Conservation (phyloP, 2,329 filamentous ascomycete genomes). For the Amauroascus niger region DNA sequence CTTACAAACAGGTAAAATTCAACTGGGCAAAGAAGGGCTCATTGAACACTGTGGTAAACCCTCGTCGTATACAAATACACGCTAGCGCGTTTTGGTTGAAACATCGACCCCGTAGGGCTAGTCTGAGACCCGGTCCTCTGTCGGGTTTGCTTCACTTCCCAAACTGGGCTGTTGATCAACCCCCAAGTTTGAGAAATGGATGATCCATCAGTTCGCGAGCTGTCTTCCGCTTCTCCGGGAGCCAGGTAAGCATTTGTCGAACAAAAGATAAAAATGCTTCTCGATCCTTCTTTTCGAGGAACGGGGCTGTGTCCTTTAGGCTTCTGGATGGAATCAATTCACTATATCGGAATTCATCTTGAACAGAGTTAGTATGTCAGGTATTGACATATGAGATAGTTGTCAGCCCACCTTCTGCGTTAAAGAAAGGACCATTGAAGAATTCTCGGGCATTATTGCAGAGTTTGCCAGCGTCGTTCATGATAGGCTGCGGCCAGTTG, state of each 20-base stretch:
- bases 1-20: too few species aligned
- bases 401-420: conserved; percentile 22
- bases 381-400: neutral
- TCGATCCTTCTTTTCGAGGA: conserved; percentile 25
- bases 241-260: conserved; percentile 28
- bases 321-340: conserved; percentile 20
- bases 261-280: conserved; percentile 28
- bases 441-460: conserved; percentile 29
- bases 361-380: neutral
- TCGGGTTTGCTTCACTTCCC: too few species aligned
- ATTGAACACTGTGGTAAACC: too few species aligned
- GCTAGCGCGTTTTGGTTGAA: too few species aligned
- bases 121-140: too few species aligned
- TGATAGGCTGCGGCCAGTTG: conserved; percentile 25
- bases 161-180: too few species aligned
- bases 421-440: conserved; percentile 32
- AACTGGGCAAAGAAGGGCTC: too few species aligned
- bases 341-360: conserved; percentile 21
- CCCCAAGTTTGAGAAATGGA: conserved; percentile 23
- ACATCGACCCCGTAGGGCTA: too few species aligned
- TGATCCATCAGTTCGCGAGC: conserved; percentile 30
- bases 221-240: conserved; percentile 29
- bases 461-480: conserved; percentile 23
- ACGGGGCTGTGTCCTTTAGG: conserved; percentile 21
- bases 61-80: too few species aligned